Base-by-base conservation (phyloP, 2,329 filamentous ascomycete species). In the Penicillium sp. region DNA sequence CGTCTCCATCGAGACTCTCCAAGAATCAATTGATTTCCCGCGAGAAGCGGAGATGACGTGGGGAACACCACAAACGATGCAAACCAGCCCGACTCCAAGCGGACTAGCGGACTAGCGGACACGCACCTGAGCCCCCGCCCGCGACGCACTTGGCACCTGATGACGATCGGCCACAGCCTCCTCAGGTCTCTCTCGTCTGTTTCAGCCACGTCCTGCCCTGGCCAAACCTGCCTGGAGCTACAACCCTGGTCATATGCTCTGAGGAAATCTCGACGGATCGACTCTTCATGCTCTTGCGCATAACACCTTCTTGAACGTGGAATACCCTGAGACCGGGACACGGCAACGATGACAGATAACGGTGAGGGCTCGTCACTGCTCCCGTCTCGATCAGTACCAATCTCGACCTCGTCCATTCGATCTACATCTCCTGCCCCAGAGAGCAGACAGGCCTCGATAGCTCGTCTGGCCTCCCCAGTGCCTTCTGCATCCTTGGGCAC, bases 391-490 rank as follows among this genome's bases (percentile, higher is more conserved):
- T 70, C 51, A 31, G 37, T 41, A 37, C 51, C 51, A 31, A 53
- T 53, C 17, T 31, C 51, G n/a, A 31, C 51, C 20, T 53, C 51
- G 10, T 53, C 51, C 3, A 17, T 41, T 43, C 74, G 58, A 60
- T 73, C 60, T 72, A 71, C 48, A 71, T 76, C 63, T 65, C 72
- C 77, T 45, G 66, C 71, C 25, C 64, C 72, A 47, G 79, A 79
- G 31, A 80, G 79, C 35, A 76, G 82, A 70, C 83, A 83, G 57
- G 78, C 80, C 22, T 83, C 83, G 15, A 84, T 79, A n/a, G 82
- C 81, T 52, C 78, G 83, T 49, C 73, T 86, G 41, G 83, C 82
- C 41, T 85, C 84, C 7, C 83, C 84, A 3, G 71, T 88, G 35
- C 84, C 84, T 6, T 83, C 83, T 25, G 65, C 67, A 22, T 69